Base-by-base conservation (phyloP, 176 grass and related monocot species). In the Triticum urartu region DNA sequence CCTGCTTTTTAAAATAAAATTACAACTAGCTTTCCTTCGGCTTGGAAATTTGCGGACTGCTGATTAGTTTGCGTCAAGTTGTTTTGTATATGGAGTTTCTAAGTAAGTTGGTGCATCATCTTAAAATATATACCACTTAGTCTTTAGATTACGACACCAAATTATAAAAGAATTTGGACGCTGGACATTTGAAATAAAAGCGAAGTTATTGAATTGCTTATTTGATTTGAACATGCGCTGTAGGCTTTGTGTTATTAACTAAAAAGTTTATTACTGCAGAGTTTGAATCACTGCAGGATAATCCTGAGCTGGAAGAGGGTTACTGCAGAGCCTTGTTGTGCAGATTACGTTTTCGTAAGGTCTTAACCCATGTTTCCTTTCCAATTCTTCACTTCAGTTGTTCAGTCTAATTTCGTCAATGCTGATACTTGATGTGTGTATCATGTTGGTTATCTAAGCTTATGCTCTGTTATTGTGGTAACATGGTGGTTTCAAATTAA, bases 281-380 rank as follows among this genome's bases (percentile, higher is more conserved):
- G 85, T 72, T 94, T 81, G 96, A 94, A 89, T 93, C 93, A 77
- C 90, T 95, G 62, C 96, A 98, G 77, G 92, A 82, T 77, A 95
- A 95, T 90, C 88, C 96, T 81, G 86, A 95, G 39, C 82, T 95
- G 67, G 96, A 98, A 88, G 96, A 94, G 79, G 93, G 86, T 78
- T 98, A 94, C 76, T 98, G 96, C 90, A 93, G 82, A 91, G 86
- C 93, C 82, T 47, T 98, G 76, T 86, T 98, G 66, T 94, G 96
- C 83, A 87, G 96, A 89, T 98, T 98, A 91, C 96, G 93, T 91
- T 98, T 98, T 98, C 96, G 93, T 98, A 98, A 98, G 96, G 96
- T 98, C 92, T 98, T 86, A 87, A 85, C 89, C 87, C 86, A 77
- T 88, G 78, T 88, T 92, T 95, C 93, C 86, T 92, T 20, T 84